Base-by-base conservation (phyloP, 2,329 filamentous ascomycete species). In the Paramyrothecium sp. region DNA sequence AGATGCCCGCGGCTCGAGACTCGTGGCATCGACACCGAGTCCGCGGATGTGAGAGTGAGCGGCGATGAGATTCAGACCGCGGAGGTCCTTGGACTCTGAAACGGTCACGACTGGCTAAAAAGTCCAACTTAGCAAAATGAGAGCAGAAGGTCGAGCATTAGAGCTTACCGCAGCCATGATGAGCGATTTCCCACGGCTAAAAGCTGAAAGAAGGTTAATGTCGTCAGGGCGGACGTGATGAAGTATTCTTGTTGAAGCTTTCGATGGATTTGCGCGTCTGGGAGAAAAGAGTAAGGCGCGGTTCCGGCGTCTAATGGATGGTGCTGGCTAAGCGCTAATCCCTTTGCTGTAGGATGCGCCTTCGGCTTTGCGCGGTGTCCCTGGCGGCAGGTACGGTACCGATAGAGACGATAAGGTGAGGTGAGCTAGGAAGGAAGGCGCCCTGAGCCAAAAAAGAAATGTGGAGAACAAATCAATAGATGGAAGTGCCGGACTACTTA, bases 21-120 rank as follows among this genome's bases (percentile, higher is more conserved):
- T 95, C 70, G 96, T 92, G 58, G 87, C 80, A 80, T 98, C 93
- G 67, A 99, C 92, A 63, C 95, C 95, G 33, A 99, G 86, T 51
- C 95, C 95, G 69, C 93, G 90, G 70, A 99, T 97, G 76, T 99
- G 95, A 57, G 95, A 99, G 80, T 99, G 95, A 58, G 95, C 94
- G 60, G 95, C 95, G 75, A 99, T 96, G 77, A 99, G 89, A 77
- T 97, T 98, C 71, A 99, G 88, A 63, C 93, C 93, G 67, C 93
- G 89, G 72, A 98, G 89, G 85, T 98, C 94, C 78, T 95, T 97
- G 76, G 87, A 90, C 83, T 98, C 94, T 72, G 92, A 91, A 74
- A 98, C 88, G 68, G 95, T 98, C 71, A 86, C 78, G 61, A 87
- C 80, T 63, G 81, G 82, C 83, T 86, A 63, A 51, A 60, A 55